Percentiles rank a stretch among this genome's conserved stretches.
Evolutionary conservation across 495 filamentous ascomycete species (phyloP).

Genomic region (Aspergillus carlsbadensis): DNA sequence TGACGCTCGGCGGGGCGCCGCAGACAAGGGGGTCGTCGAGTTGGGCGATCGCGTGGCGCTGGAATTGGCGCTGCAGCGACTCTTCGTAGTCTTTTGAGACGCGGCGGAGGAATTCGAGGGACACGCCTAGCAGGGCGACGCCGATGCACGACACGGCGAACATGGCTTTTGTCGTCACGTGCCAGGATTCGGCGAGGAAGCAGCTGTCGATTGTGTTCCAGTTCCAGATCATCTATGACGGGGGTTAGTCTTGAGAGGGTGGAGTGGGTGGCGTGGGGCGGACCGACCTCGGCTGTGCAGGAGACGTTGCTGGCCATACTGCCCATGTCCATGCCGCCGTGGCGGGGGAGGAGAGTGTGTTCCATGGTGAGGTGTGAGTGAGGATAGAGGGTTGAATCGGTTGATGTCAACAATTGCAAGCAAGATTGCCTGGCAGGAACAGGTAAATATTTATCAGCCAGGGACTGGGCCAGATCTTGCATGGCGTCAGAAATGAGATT

Average conservation of each 20-base stretch:
- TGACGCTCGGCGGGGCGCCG: conserved; percentile 11
- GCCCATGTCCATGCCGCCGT: conserved; percentile 19
- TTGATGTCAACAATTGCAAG: no score
- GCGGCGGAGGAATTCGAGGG: conserved; percentile 60
- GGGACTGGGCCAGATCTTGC: neutral
- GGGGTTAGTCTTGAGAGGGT: neutral
- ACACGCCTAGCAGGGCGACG: conserved; percentile 58
- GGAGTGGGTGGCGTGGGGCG: neutral
- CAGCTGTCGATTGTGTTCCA: conserved; percentile 66
- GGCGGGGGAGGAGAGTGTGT: conserved; percentile 7
- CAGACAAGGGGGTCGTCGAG: conserved; percentile 18
- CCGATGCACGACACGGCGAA: conserved; percentile 69
- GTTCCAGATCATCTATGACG: conserved; percentile 66
- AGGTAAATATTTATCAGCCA: no score
- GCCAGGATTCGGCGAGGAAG: conserved; percentile 62
- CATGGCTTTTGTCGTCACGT: conserved; percentile 54
- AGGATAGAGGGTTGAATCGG: no score
- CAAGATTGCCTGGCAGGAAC: no score
- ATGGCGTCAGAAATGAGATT: neutral
- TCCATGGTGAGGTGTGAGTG: neutral
- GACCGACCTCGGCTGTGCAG: conserved; percentile 28
- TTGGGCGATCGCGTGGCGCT: conserved; percentile 26
- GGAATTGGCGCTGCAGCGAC: conserved; percentile 45
- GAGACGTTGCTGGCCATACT: neutral
- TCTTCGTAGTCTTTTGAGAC: conserved; percentile 56